phyloP scores from a whole-genome alignment of 768 basidiomycete genomes.

The Gyrodon lividus region DNA sequence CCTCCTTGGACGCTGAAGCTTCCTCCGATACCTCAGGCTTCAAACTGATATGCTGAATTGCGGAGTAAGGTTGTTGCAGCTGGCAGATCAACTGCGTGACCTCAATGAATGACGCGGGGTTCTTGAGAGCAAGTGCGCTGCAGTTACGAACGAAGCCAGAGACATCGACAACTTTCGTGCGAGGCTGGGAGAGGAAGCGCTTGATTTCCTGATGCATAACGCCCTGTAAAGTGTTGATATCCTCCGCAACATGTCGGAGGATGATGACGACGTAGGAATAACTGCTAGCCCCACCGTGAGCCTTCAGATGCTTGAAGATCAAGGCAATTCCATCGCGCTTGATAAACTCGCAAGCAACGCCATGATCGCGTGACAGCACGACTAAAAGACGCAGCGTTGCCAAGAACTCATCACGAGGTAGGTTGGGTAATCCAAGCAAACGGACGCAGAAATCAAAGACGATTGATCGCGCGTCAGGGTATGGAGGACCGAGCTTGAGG shows the following conservation, averaged over 20 bases:
- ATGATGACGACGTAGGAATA: constrained; percentile 86
- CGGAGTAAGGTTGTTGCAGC: constrained; percentile 63
- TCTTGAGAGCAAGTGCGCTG: constrained; percentile 77
- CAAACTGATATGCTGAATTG: constrained; percentile 57
- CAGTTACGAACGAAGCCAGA: constrained; percentile 72
- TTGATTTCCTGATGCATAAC: constrained; percentile 85
- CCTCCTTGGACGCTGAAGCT: constrained; percentile 7
- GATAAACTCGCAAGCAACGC: constrained; percentile 64
- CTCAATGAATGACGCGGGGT: constrained; percentile 73
- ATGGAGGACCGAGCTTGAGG: constrained; percentile 58
- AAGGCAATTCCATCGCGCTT: constrained; percentile 58
- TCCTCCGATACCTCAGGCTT: constrained; percentile 38
- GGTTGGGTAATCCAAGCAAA: constrained; percentile 59
- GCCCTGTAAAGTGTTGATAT: constrained; percentile 55
- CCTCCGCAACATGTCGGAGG: constrained; percentile 90
- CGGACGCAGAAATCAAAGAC: constrained; percentile 78
- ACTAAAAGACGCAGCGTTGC: constrained; percentile 82
- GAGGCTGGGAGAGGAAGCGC: constrained; percentile 73
- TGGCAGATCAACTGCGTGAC: constrained; percentile 69
- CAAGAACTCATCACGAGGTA: constrained; percentile 80
- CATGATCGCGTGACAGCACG: constrained; percentile 73
- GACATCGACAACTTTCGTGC: constrained; percentile 68
- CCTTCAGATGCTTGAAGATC: constrained; percentile 68
- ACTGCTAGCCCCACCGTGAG: constrained; percentile 57
- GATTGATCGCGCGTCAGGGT: constrained; percentile 56